These are phyloP conservation scores for Chalciporus sphaerocephalus DNA, from an alignment of 768 basidiomycete genomes.

Conservation along the genomic window DNA sequence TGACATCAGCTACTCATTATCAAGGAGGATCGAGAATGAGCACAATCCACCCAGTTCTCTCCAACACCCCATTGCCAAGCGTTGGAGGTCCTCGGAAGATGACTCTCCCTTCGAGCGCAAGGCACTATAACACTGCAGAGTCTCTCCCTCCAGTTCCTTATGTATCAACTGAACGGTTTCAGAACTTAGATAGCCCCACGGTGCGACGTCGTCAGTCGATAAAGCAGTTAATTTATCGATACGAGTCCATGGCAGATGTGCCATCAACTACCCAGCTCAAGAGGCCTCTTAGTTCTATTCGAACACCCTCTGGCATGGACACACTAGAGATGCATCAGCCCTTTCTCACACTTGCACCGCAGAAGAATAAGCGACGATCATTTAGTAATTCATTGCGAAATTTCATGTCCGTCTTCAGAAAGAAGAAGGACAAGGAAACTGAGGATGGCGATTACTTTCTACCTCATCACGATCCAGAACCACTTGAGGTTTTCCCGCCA, in stretches of 20 bases:
- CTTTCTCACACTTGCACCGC: conserved; percentile 16
- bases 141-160: neutral
- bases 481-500: neutral
- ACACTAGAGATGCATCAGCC: conserved; percentile 12
- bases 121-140: neutral
- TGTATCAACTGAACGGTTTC: conserved; percentile 3
- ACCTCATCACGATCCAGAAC: conserved; percentile 8
- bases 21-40: conserved; percentile 6
- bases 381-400: conserved; percentile 63
- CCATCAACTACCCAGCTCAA: conserved; percentile 6
- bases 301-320: conserved; percentile 13
- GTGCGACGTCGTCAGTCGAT: conserved; percentile 37
- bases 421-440: conserved; percentile 32
- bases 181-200: neutral
- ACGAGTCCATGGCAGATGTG: conserved; percentile 41
- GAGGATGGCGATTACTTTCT: conserved; percentile 22
- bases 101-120: neutral
- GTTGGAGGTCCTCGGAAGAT: conserved; percentile 22
- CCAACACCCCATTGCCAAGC: conserved; percentile 2
- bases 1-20: conserved; percentile 15
- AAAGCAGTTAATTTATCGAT: conserved; percentile 50
- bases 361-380: conserved; percentile 46
- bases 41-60: conserved; percentile 3
- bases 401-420: conserved; percentile 59
- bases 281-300: conserved; percentile 9